Conservation (phyloP, 257 asterid genomes). For the Dorcoceras hygrometricum region DNA sequence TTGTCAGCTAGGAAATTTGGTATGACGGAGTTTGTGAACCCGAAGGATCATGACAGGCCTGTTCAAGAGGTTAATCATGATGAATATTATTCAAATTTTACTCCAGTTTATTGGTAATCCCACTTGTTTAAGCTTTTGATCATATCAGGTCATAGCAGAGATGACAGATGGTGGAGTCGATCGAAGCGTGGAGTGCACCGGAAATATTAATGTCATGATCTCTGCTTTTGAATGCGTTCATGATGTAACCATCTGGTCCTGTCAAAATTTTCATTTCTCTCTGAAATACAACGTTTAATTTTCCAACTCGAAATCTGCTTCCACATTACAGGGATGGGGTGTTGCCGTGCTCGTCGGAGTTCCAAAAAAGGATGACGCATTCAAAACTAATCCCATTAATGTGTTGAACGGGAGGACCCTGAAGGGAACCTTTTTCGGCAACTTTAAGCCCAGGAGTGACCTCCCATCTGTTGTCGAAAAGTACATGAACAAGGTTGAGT, state of each 20-base stretch:
- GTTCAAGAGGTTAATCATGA: constrained; percentile 52
- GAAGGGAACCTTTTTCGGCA: constrained; percentile 82
- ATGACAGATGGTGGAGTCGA: constrained; percentile 91
- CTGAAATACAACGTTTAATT: not conserved
- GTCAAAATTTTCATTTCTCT: not conserved
- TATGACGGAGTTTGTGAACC: constrained; percentile 69
- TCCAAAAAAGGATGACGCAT: constrained; percentile 64
- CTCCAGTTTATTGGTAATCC: not conserved
- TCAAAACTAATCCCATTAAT: constrained; percentile 71
- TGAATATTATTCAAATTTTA: not conserved
- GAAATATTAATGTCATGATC: constrained; percentile 73
- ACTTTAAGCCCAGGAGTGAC: constrained; percentile 77
- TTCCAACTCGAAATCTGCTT: not conserved
- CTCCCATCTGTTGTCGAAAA: constrained; percentile 65
- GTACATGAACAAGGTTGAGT: constrained; percentile 68
- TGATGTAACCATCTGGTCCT: constrained; percentile 42
- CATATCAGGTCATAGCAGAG: constrained; percentile 56
- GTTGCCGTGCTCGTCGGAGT: constrained; percentile 92
- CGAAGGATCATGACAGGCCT: constrained; percentile 76
- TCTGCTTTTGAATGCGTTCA: constrained; percentile 95
- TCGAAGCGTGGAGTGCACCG: constrained; percentile 80
- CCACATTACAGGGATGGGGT: constrained; percentile 73
- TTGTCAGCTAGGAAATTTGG: constrained; percentile 77
- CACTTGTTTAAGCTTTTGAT: too few relatives aligned
- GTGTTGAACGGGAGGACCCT: constrained; percentile 77